Evolutionary conservation across 768 basidiomycete species (phyloP).

Genomic region (Termitomyces sp.): DNA sequence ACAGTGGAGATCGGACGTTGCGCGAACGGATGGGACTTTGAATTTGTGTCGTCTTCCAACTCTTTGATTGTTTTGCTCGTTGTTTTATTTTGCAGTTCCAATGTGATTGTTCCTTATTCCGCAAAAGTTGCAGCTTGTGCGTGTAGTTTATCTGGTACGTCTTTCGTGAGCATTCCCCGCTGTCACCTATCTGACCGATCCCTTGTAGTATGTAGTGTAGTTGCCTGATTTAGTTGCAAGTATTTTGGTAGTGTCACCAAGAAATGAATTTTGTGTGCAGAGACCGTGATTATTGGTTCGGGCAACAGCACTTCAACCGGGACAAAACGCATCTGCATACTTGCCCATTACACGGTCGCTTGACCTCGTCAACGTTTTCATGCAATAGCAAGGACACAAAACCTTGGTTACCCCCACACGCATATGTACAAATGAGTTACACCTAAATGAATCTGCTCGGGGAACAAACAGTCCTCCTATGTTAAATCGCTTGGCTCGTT

Average conservation of each 20-base stretch:
- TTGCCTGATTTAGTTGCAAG: slow-evolving; percentile 1
- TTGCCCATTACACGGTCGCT: no score
- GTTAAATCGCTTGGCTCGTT: no score
- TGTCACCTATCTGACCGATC: slow-evolving; percentile 14
- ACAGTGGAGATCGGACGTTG: slow-evolving; percentile 70
- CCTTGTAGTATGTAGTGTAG: slow-evolving; percentile 15
- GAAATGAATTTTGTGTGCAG: neutral
- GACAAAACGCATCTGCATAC: no score
- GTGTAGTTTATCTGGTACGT: slow-evolving; percentile 26
- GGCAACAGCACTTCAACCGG: neutral
- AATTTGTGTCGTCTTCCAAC: slow-evolving; percentile 14
- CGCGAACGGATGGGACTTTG: slow-evolving; percentile 80
- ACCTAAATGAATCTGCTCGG: no score
- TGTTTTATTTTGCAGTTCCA: neutral
- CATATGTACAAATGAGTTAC: no score
- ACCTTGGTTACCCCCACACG: no score
- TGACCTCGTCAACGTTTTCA: no score
- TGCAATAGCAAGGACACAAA: no score
- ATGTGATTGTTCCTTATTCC: neutral
- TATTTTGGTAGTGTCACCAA: neutral
- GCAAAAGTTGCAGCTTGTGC: no score
- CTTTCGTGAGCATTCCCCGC: neutral
- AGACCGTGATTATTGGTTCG: neutral
- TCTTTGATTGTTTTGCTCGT: neutral
- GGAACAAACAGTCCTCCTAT: no score